phyloP scores from a whole-genome alignment of 352 stramenopile genomes.

The Globisporangium takayamanum region DNA sequence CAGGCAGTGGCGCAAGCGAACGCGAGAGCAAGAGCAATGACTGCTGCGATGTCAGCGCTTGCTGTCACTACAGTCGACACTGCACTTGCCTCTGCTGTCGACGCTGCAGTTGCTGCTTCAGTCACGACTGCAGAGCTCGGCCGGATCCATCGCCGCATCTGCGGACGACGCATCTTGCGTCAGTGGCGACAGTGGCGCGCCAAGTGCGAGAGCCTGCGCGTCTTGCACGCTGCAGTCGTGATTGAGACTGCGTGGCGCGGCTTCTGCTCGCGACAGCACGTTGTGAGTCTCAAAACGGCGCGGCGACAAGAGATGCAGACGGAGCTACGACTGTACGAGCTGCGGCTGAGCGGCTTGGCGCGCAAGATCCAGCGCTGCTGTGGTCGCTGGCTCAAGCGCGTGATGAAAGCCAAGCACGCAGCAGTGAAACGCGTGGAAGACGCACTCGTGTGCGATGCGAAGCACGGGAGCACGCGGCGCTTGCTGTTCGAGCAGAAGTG shows the following conservation, averaged over 20 bases:
- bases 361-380: constrained; percentile 20
- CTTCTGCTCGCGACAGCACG: constrained; percentile 6
- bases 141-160: constrained; percentile 7
- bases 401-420: constrained; percentile 22
- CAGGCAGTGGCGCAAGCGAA: too few relatives aligned
- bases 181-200: constrained; percentile 9
- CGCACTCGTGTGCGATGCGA: constrained; percentile 25
- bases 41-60: neutral
- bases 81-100: neutral
- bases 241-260: constrained; percentile 14
- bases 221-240: constrained; percentile 4
- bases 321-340: constrained; percentile 1
- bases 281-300: neutral
- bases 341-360: constrained; percentile 7
- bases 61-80: too few relatives aligned
- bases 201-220: constrained; percentile 1
- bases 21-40: neutral
- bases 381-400: constrained; percentile 20
- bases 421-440: constrained; percentile 26
- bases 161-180: constrained; percentile 10
- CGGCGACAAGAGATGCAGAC: neutral
- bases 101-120: neutral
- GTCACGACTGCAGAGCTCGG: constrained; percentile 1
- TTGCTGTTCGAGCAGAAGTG: neutral
- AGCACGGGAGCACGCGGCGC: constrained; percentile 4